A percentile compares a stretch with the other conserved stretches of the same genome.
phyloP scores from a whole-genome alignment of 148 eudicot species.

The Pouteria glomerata region DNA sequence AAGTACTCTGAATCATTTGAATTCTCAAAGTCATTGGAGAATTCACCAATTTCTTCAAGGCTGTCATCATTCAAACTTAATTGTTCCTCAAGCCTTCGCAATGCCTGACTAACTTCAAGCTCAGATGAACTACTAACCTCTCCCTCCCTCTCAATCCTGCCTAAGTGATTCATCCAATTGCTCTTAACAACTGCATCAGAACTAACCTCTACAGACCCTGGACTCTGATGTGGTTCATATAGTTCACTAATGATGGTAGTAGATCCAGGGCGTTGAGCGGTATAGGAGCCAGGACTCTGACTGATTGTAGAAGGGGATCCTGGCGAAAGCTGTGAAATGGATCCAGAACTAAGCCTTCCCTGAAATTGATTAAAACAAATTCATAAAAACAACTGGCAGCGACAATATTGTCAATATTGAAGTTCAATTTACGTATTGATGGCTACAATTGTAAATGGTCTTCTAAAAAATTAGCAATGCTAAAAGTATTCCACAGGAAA shows the following conservation, averaged over 20 bases:
- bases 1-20: conserved; percentile 27
- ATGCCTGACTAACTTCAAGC: conserved; percentile 54
- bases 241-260: conserved; percentile 24
- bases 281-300: conserved; percentile 48
- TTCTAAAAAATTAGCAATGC: neutral
- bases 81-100: conserved; percentile 68
- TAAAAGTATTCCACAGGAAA: neutral
- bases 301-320: conserved; percentile 44
- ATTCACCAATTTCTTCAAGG: conserved; percentile 33
- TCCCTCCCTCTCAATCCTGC: conserved; percentile 26
- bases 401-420: neutral
- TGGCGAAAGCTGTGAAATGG: conserved; percentile 43
- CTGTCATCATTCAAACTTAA: conserved; percentile 48
- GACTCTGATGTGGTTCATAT: conserved; percentile 43
- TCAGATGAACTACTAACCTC: conserved; percentile 34
- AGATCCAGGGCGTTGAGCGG: conserved; percentile 40
- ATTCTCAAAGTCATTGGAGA: conserved; percentile 34
- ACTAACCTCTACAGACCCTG: conserved; percentile 68
- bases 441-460: neutral
- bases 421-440: conserved; percentile 4
- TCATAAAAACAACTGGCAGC: conserved; percentile 8
- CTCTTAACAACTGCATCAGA: conserved; percentile 38
- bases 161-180: conserved; percentile 25
- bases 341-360: conserved; percentile 49
- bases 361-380: conserved; percentile 15